A percentile compares a stretch with the other conserved stretches of the same genome.
phyloP scores from a whole-genome alignment of 2,329 filamentous ascomycete species.

The Aspergillus oerlinghausenensis region DNA sequence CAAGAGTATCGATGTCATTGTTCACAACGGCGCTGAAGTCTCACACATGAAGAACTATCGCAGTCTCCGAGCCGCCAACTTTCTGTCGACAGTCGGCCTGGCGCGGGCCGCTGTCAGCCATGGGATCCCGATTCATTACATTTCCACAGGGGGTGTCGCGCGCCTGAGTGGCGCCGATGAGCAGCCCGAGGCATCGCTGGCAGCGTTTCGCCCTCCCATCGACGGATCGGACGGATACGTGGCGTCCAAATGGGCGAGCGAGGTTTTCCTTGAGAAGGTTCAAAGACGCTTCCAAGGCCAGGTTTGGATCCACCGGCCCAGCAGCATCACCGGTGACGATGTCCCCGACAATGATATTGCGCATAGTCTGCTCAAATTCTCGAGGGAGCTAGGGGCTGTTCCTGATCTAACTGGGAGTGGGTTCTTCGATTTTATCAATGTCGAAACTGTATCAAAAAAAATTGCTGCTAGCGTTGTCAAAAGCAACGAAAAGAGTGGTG shows the following conservation, averaged over 20 bases:
- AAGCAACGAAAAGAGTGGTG: not conserved
- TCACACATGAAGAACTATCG: constrained; percentile 26
- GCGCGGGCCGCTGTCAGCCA: constrained; percentile 12
- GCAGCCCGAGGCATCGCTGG: constrained; percentile 16
- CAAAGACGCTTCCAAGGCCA: constrained; percentile 1
- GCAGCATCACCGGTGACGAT: constrained; percentile 2
- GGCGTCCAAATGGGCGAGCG: constrained; percentile 38
- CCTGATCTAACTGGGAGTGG: constrained; percentile 6
- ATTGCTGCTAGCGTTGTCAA: constrained; percentile 1
- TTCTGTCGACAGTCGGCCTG: constrained; percentile 21
- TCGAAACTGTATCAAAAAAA: constrained; percentile 1
- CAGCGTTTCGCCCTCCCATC: constrained; percentile 6
- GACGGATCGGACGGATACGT: constrained; percentile 35
- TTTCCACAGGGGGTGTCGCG: constrained; percentile 28
- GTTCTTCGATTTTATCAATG: constrained; percentile 6
- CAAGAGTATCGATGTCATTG: constrained; percentile 42
- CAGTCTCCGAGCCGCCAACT: constrained; percentile 21
- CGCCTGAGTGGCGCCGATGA: constrained; percentile 23
- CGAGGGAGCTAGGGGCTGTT: constrained; percentile 1
- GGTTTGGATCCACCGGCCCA: constrained; percentile 20
- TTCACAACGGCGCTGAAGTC: constrained; percentile 51
- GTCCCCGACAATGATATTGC: constrained; percentile 6
- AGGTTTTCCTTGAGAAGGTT: constrained; percentile 32
- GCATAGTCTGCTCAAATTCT: constrained; percentile 3
- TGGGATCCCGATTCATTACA: constrained; percentile 27